These are phyloP conservation scores for Aspergillus felis DNA, from an alignment of 2,329 filamentous ascomycete species.

Conservation along the genomic window DNA sequence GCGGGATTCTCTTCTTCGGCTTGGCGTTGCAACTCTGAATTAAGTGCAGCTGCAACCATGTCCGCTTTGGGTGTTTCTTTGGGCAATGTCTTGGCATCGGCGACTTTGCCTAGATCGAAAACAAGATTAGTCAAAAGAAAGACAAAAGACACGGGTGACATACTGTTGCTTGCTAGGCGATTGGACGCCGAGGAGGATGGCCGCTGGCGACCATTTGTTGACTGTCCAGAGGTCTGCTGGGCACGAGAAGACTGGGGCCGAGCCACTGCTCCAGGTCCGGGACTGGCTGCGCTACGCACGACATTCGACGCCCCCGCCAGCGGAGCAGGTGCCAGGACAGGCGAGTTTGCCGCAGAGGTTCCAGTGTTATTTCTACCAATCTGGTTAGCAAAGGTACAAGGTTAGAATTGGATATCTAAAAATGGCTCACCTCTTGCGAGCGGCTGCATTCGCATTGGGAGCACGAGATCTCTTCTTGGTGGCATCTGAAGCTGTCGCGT, in stretches of 20 bases:
- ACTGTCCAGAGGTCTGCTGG: constrained; percentile 69
- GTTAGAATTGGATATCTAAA: neutral
- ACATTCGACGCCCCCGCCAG: constrained; percentile 60
- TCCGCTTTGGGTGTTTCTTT: constrained; percentile 43
- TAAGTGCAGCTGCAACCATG: constrained; percentile 29
- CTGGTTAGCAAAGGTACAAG: neutral
- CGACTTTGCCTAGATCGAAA: constrained; percentile 27
- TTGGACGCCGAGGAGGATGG: constrained; percentile 60
- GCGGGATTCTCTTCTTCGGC: constrained; percentile 22
- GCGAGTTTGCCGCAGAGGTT: constrained; percentile 56
- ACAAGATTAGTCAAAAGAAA: constrained; percentile 21
- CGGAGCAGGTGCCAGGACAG: constrained; percentile 71
- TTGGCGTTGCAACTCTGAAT: constrained; percentile 29
- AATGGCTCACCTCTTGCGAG: constrained; percentile 68
- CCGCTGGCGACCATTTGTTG: constrained; percentile 53
- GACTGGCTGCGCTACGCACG: constrained; percentile 59
- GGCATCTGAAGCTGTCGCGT: constrained; percentile 60
- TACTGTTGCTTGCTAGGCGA: constrained; percentile 54
- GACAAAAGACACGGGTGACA: constrained; percentile 28
- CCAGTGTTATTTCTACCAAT: constrained; percentile 43
- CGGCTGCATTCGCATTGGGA: constrained; percentile 59
- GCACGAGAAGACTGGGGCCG: constrained; percentile 67
- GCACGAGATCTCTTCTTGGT: constrained; percentile 70
- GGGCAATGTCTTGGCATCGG: constrained; percentile 52
- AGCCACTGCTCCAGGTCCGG: constrained; percentile 53